Conservation (phyloP, 345 rosid species). For the Brassica incana region DNA sequence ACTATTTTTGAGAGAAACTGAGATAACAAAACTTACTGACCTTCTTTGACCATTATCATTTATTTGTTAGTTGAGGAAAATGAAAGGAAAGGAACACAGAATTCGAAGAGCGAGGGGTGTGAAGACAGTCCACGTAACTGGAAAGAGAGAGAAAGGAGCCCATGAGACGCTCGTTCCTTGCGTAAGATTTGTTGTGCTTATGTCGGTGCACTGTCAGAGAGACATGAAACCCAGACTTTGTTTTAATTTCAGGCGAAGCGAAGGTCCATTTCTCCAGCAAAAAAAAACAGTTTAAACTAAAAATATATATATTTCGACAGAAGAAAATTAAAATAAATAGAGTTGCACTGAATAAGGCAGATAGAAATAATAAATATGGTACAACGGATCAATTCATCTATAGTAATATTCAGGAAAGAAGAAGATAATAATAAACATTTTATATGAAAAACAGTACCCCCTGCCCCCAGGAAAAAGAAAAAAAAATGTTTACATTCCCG, state of each 20-base stretch:
- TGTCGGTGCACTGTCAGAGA: constrained; percentile 41
- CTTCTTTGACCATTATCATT: no score
- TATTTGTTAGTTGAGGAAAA: no score
- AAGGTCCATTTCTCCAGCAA: constrained; percentile 37
- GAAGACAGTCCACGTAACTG: constrained; percentile 27
- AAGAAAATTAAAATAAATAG: neutral
- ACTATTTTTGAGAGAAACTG: no score
- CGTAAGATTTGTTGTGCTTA: constrained; percentile 38
- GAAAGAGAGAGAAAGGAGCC: constrained; percentile 11
- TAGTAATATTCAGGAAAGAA: neutral
- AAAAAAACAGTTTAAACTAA: neutral
- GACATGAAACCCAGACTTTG: constrained; percentile 36
- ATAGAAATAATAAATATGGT: constrained; percentile 19
- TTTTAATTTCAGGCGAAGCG: constrained; percentile 39
- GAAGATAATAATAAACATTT: neutral
- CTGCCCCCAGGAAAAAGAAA: neutral
- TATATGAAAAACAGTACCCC: neutral
- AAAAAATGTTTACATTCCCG: constrained; percentile 18
- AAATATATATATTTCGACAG: neutral
- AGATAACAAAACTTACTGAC: no score
- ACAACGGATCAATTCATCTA: constrained; percentile 24
- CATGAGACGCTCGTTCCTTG: constrained; percentile 38
- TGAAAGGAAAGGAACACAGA: constrained; percentile 22
- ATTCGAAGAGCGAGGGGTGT: constrained; percentile 28
- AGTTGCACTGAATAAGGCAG: constrained; percentile 27